Percentiles rank a stretch among this genome's conserved stretches.
Conservation (phyloP, 2,329 filamentous ascomycete species). For the Curvularia eragrostidis region DNA sequence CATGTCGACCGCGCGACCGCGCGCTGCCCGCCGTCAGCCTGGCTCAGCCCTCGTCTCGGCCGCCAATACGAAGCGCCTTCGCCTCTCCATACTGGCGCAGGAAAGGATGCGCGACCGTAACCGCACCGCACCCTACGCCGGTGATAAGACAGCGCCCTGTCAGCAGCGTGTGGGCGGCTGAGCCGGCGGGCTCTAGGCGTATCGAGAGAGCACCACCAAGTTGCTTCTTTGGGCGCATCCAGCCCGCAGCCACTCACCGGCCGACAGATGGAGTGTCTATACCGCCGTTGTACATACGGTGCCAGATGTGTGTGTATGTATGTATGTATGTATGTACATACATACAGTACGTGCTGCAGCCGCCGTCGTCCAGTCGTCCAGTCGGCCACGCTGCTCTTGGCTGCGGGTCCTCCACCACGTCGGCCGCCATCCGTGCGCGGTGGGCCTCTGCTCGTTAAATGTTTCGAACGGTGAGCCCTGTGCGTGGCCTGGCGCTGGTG, state of each 20-base stretch:
- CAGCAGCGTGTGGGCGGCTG: constrained; percentile 32
- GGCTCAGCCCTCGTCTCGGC: no score
- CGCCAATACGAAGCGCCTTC: constrained; percentile 24
- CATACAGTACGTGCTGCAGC: no score
- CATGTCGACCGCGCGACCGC: no score
- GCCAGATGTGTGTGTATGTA: no score
- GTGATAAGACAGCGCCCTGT: constrained; percentile 19
- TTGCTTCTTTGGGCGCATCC: background rate
- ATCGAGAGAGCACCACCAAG: background rate
- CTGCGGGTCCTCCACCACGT: background rate
- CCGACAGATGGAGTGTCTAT: constrained; percentile 11
- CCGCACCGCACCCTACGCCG: constrained; percentile 11
- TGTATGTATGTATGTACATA: background rate
- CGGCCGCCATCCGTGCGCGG: background rate
- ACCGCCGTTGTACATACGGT: constrained; percentile 11
- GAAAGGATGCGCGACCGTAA: constrained; percentile 21
- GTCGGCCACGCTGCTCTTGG: no score
- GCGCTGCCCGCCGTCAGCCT: constrained; percentile 17
- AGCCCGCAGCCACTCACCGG: constrained; percentile 3
- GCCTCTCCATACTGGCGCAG: constrained; percentile 19
- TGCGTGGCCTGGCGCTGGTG: constrained; percentile 1
- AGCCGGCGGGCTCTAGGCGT: constrained; percentile 16
- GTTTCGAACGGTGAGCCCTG: background rate
- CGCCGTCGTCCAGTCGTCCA: no score
- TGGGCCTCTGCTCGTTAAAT: background rate